Percentiles rank a stretch among this genome's conserved stretches.
Evolutionary conservation across 345 rosid genomes (phyloP).

Genomic region (Eutrema yunnanense): DNA sequence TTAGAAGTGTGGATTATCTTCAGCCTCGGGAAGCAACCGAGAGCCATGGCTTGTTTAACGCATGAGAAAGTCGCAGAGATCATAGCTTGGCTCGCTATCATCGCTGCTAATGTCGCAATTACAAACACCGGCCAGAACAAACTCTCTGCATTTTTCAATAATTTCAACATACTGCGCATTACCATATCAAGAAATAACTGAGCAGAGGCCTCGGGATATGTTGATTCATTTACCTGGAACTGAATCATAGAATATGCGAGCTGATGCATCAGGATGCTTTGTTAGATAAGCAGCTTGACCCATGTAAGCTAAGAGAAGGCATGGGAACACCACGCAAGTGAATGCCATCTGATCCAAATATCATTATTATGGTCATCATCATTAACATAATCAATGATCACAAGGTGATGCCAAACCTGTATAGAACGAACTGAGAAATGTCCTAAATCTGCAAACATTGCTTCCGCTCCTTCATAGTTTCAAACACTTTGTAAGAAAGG

Average conservation of each 20-base stretch:
- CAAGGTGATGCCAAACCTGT: conserved; percentile 44
- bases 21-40: conserved; percentile 94
- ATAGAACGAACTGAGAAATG: conserved; percentile 88
- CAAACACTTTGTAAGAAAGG: not conserved
- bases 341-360: conserved; percentile 60
- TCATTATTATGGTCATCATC: not conserved
- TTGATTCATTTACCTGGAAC: conserved; percentile 56
- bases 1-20: conserved; percentile 92
- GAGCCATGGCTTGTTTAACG: conserved; percentile 94
- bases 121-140: conserved; percentile 93
- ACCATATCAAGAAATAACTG: not conserved
- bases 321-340: conserved; percentile 79
- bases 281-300: conserved; percentile 93
- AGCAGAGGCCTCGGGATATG: not conserved
- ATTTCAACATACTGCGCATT: not conserved
- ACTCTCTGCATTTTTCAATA: conserved; percentile 38
- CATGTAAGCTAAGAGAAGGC: conserved; percentile 90
- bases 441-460: conserved; percentile 98
- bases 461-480: conserved; percentile 77
- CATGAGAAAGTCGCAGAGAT: conserved; percentile 98
- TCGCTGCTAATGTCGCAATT: conserved; percentile 81
- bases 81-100: conserved; percentile 99
- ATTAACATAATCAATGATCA: not conserved
- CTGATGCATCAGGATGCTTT: conserved; percentile 56
- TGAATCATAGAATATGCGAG: conserved; percentile 74